These are phyloP conservation scores for Nitzschia palea DNA, from an alignment of 108 stramenopile species.

Conservation along the genomic window DNA sequence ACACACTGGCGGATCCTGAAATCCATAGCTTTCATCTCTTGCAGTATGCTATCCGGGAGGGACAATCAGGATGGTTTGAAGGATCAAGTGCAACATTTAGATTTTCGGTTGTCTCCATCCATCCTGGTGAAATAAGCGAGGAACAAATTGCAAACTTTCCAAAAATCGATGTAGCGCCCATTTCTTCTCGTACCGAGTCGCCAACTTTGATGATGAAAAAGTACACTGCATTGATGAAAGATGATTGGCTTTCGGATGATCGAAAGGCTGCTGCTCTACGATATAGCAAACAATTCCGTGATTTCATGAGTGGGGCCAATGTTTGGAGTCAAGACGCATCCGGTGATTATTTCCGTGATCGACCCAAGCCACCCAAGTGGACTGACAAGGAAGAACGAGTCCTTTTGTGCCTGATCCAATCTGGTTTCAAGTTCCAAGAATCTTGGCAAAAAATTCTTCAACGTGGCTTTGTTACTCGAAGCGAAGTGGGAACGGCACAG, in stretches of 20 bases:
- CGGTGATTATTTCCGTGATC: constrained; percentile 1
- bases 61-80: constrained; percentile 10
- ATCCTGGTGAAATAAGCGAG: neutral
- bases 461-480: constrained; percentile 1
- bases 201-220: neutral
- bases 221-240: neutral
- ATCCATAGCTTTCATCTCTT: constrained; percentile 1
- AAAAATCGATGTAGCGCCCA: neutral
- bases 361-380: constrained; percentile 12
- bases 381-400: constrained; percentile 4
- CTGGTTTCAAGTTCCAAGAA: constrained; percentile 7
- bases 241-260: constrained; percentile 2
- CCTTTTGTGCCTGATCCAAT: neutral
- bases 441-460: neutral
- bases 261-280: neutral
- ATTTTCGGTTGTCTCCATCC: neutral
- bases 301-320: constrained; percentile 9
- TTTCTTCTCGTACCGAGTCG: neutral
- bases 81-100: constrained; percentile 8
- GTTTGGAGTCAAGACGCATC: constrained; percentile 1
- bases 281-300: neutral
- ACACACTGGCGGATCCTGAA: constrained; percentile 2
- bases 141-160: neutral
- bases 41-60: neutral
- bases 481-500: constrained; percentile 2